Conservation (phyloP, 768 basidiomycete species). For the Phanerochaete sordida region DNA sequence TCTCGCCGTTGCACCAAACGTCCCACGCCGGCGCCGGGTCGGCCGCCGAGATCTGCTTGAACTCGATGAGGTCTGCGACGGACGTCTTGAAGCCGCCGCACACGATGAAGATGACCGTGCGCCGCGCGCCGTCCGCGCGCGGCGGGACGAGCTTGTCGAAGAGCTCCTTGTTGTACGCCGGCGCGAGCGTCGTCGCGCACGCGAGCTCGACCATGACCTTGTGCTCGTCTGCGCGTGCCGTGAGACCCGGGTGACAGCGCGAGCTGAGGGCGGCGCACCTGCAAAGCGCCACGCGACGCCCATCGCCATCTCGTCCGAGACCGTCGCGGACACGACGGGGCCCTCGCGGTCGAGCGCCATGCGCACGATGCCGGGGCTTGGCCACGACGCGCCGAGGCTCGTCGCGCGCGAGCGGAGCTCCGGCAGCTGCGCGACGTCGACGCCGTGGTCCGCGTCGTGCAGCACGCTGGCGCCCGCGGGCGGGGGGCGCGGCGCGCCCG, state of each 20-base stretch:
- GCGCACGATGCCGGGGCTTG: conserved; percentile 56
- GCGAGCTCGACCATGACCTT: conserved; percentile 73
- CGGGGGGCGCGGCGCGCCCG: conserved; percentile 32
- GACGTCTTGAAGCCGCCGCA: conserved; percentile 73
- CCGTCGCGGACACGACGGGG: conserved; percentile 51
- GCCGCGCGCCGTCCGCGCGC: conserved; percentile 23
- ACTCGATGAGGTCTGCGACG: conserved; percentile 48
- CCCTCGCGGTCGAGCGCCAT: conserved; percentile 63
- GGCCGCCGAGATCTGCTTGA: conserved; percentile 35
- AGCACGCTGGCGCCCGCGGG: conserved; percentile 41
- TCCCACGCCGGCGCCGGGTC: conserved; percentile 26
- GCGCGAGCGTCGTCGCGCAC: conserved; percentile 64
- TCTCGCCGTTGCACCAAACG: conserved; percentile 27
- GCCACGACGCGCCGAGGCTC: conserved; percentile 68
- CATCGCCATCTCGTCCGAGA: conserved; percentile 72
- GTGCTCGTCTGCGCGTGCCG: conserved; percentile 50
- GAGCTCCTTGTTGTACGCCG: conserved; percentile 57
- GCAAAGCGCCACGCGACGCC: conserved; percentile 51
- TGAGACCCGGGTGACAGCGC: neutral
- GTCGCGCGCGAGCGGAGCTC: conserved; percentile 61
- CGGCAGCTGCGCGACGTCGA: conserved; percentile 56
- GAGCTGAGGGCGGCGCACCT: conserved; percentile 38
- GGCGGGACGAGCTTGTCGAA: conserved; percentile 50
- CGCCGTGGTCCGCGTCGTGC: conserved; percentile 37
- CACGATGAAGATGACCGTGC: conserved; percentile 59